Evolutionary conservation across 2,329 filamentous ascomycete species (phyloP).

Genomic region (Eutypa lata): DNA sequence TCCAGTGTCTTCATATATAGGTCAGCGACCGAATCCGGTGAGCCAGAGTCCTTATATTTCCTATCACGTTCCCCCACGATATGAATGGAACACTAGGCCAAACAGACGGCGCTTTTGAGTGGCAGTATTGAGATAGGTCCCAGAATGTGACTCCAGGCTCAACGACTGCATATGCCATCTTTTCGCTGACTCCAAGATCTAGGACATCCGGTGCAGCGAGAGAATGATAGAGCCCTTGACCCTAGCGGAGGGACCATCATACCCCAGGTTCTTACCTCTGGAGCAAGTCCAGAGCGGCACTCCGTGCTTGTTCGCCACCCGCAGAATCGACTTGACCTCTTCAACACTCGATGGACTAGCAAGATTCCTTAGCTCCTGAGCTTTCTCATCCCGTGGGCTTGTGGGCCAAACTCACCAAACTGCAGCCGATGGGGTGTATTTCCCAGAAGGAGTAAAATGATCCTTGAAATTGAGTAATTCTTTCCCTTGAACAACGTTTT

Average conservation of each 20-base stretch:
- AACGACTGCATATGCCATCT: slow-evolving; percentile 42
- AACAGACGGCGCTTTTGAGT: slow-evolving; percentile 36
- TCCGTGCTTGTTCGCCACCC: slow-evolving; percentile 23
- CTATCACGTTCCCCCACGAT: slow-evolving; percentile 47
- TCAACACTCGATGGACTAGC: slow-evolving; percentile 30
- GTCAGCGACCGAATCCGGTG: neutral
- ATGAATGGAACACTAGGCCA: slow-evolving; percentile 47
- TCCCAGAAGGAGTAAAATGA: too few species aligned
- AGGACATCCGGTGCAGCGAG: slow-evolving; percentile 43
- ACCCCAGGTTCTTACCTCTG: slow-evolving; percentile 40
- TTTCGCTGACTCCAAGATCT: slow-evolving; percentile 41
- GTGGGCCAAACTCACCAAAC: too few species aligned
- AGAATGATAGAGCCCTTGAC: slow-evolving; percentile 32
- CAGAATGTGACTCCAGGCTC: slow-evolving; percentile 45
- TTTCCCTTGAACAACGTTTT: too few species aligned
- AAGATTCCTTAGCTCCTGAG: too few species aligned
- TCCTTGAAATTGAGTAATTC: too few species aligned
- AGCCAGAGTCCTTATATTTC: slow-evolving; percentile 34
- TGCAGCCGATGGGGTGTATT: too few species aligned
- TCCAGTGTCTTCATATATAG: slow-evolving; percentile 32
- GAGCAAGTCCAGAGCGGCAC: slow-evolving; percentile 29
- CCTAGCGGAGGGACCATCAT: slow-evolving; percentile 1
- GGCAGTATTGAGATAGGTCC: slow-evolving; percentile 40
- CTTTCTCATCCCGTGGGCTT: too few species aligned
- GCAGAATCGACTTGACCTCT: slow-evolving; percentile 31